Percentiles rank a stretch among this genome's conserved stretches.
phyloP scores from a whole-genome alignment of 495 filamentous ascomycete species.

The Talaromyces nanjingensis region DNA sequence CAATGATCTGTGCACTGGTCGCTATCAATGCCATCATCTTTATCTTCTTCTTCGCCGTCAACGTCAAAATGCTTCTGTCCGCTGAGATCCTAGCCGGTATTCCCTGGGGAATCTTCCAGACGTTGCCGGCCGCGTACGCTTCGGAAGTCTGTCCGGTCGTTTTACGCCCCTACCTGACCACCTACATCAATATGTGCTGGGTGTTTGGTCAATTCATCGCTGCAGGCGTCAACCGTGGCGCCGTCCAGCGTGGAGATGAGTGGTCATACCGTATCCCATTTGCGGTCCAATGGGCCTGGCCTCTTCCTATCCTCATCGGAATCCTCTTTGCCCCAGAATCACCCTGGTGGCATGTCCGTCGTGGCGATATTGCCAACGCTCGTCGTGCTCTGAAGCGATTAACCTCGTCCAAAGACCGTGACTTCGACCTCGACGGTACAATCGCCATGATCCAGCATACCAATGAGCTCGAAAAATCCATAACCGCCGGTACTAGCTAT shows the following conservation, averaged over 20 bases:
- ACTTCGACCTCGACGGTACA: slow-evolving; percentile 54
- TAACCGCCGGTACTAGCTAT: slow-evolving; percentile 47
- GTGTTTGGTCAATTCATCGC: slow-evolving; percentile 46
- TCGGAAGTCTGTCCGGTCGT: slow-evolving; percentile 58
- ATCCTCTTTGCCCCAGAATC: slow-evolving; percentile 55
- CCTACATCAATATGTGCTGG: slow-evolving; percentile 64
- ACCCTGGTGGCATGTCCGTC: slow-evolving; percentile 62
- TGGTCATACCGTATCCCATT: slow-evolving; percentile 53
- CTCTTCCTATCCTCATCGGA: slow-evolving; percentile 51
- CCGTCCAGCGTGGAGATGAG: slow-evolving; percentile 23
- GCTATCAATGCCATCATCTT: slow-evolving; percentile 52
- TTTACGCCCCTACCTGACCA: slow-evolving; percentile 55
- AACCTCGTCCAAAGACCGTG: slow-evolving; percentile 36
- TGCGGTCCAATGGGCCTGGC: slow-evolving; percentile 63
- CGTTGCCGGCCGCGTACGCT: slow-evolving; percentile 60
- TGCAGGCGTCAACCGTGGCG: slow-evolving; percentile 37
- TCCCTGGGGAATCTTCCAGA: slow-evolving; percentile 71
- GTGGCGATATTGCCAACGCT: slow-evolving; percentile 48
- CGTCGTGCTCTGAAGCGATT: slow-evolving; percentile 52
- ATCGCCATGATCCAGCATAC: slow-evolving; percentile 57
- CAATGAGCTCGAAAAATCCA: slow-evolving; percentile 52
- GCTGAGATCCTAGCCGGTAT: slow-evolving; percentile 66
- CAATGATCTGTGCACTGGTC: slow-evolving; percentile 51
- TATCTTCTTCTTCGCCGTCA: slow-evolving; percentile 62
- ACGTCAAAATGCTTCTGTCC: slow-evolving; percentile 51